Percentiles rank a stretch among this genome's conserved stretches.
phyloP scores from a whole-genome alignment of 352 stramenopile genomes.

The Globisporangium paroecandrum region DNA sequence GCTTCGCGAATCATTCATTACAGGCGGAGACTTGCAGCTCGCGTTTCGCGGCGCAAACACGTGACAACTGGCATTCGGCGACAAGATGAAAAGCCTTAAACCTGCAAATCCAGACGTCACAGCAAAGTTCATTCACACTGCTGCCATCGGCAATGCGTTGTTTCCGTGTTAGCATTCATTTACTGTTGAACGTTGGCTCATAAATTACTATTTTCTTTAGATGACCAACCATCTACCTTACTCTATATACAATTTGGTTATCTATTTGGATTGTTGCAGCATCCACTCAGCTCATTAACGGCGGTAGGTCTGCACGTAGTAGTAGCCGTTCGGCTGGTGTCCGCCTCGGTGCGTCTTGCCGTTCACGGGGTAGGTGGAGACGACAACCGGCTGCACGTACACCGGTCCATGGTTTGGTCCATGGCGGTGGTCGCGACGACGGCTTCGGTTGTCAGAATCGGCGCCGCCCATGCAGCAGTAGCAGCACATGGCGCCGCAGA shows the following conservation, averaged over 20 bases:
- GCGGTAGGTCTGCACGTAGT: constrained; percentile 13
- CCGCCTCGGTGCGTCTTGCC: not conserved
- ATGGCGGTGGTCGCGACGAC: constrained; percentile 6
- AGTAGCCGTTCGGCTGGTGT: constrained; percentile 12
- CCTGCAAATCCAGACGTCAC: no score
- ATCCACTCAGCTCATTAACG: not conserved
- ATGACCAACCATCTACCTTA: not conserved
- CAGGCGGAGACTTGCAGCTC: not conserved
- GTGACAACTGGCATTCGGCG: not conserved
- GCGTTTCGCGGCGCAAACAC: no score
- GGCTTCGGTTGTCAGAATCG: constrained; percentile 18
- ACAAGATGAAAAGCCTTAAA: not conserved
- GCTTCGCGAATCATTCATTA: not conserved
- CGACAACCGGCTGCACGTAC: constrained; percentile 37
- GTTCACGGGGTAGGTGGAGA: constrained; percentile 13
- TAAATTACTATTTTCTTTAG: not conserved
- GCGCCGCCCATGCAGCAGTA: constrained; percentile 17
- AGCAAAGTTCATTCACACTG: not conserved
- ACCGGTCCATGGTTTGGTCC: constrained; percentile 20
- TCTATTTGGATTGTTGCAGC: not conserved
- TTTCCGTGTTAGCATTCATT: not conserved
- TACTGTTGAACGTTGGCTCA: not conserved
- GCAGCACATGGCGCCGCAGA: constrained; percentile 28
- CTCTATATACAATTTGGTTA: not conserved
- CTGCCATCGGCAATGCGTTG: not conserved